Percentiles rank a stretch among this genome's conserved stretches.
These are phyloP conservation scores for Epichloe aotearoae DNA, from an alignment of 2,329 filamentous ascomycete species.

Conservation along the genomic window DNA sequence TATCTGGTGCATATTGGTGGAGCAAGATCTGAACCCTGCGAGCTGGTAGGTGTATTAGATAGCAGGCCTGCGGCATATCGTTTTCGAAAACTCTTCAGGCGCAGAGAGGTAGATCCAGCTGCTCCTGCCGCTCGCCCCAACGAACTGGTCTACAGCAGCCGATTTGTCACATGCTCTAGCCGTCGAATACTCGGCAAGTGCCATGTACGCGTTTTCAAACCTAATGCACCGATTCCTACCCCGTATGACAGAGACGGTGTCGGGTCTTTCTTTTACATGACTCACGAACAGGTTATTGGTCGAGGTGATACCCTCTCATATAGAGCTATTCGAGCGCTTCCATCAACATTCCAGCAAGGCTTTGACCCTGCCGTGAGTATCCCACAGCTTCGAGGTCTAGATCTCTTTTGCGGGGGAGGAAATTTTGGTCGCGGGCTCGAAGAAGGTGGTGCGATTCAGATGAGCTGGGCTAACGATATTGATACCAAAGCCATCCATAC, in stretches of 20 bases:
- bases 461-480: conserved; percentile 57
- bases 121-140: conserved; percentile 31
- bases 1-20: conserved; percentile 32
- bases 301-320: conserved; percentile 5
- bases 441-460: conserved; percentile 52
- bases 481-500: conserved; percentile 52
- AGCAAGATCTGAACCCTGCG: conserved; percentile 43
- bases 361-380: conserved; percentile 30
- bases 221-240: conserved; percentile 32
- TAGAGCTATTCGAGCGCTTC: conserved; percentile 24
- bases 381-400: conserved; percentile 43
- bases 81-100: conserved; percentile 41
- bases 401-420: conserved; percentile 67
- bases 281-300: conserved; percentile 16
- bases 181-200: conserved; percentile 41
- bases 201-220: conserved; percentile 40
- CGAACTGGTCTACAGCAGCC: conserved; percentile 43
- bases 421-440: conserved; percentile 67
- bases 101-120: conserved; percentile 24
- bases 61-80: conserved; percentile 12
- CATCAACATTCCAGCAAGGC: conserved; percentile 35
- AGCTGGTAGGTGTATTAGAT: conserved; percentile 30
- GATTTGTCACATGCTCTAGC: conserved; percentile 23
- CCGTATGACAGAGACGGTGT: conserved; percentile 55
- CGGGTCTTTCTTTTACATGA: conserved; percentile 54